These are phyloP conservation scores for Plasmodium blacklocki DNA, from an alignment of 169 alveolate genomes.

Conservation along the genomic window DNA sequence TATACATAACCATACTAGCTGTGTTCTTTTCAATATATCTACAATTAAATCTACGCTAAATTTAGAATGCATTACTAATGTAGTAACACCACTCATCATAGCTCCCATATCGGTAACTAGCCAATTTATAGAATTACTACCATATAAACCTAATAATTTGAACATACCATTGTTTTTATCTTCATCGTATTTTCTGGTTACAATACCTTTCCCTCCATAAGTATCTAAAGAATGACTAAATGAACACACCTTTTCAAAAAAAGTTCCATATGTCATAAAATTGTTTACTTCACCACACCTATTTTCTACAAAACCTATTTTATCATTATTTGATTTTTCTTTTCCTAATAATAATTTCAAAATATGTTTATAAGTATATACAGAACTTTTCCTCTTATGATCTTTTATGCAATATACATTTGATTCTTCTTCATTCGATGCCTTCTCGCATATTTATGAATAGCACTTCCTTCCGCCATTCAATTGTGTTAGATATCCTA, in stretches of 20 bases:
- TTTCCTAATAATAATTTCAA: not conserved
- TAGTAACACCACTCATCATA: constrained; percentile 27
- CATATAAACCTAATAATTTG: constrained; percentile 52
- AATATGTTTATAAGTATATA: not conserved
- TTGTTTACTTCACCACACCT: constrained; percentile 11
- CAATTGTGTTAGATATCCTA: no score
- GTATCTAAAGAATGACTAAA: constrained; percentile 10
- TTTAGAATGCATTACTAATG: constrained; percentile 60
- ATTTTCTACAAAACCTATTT: constrained; percentile 17
- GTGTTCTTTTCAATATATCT: constrained; percentile 30
- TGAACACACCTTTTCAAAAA: not conserved
- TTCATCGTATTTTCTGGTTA: constrained; percentile 15
- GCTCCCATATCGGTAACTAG: constrained; percentile 27
- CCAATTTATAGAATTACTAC: constrained; percentile 59
- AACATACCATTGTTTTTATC: constrained; percentile 34
- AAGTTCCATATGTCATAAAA: not conserved
- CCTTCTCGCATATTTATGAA: no score
- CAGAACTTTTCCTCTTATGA: no score
- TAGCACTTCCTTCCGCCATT: no score
- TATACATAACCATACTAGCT: constrained; percentile 54
- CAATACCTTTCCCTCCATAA: constrained; percentile 36
- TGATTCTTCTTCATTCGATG: no score
- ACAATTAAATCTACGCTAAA: constrained; percentile 42
- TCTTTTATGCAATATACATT: no score
- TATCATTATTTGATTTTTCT: not conserved